A percentile compares a stretch with the other conserved stretches of the same genome.
Conservation (phyloP, 2,329 filamentous ascomycete species). For the Neofusicoccum laricinum region DNA sequence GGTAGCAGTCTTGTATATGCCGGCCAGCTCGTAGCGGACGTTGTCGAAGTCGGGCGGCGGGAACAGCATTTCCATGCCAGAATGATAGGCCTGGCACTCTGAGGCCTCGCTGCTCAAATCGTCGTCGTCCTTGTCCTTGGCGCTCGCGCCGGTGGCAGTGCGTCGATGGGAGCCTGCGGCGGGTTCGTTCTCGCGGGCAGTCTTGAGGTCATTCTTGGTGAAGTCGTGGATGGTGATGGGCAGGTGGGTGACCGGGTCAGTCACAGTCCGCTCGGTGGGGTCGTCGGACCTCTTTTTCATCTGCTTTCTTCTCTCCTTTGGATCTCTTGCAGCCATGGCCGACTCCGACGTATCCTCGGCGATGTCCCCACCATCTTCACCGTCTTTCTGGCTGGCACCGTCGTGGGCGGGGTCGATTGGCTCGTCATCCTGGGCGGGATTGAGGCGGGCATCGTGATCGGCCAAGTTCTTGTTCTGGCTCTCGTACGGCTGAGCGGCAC, state of each 20-base stretch:
- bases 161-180: constrained; percentile 38
- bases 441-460: neutral
- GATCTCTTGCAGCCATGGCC: constrained; percentile 34
- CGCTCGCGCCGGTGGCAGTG: constrained; percentile 45
- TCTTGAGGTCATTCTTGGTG: constrained; percentile 59
- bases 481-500: constrained; percentile 31
- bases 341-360: constrained; percentile 46
- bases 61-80: constrained; percentile 50
- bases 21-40: constrained; percentile 42
- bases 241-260: constrained; percentile 70
- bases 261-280: constrained; percentile 58
- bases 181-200: constrained; percentile 45
- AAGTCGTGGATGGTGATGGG: constrained; percentile 67
- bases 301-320: constrained; percentile 47
- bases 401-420: constrained; percentile 21
- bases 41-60: constrained; percentile 52
- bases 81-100: constrained; percentile 21
- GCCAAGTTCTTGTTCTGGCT: constrained; percentile 36
- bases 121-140: constrained; percentile 39
- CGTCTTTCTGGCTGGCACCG: constrained; percentile 20
- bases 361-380: constrained; percentile 22
- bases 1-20: constrained; percentile 45
- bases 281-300: constrained; percentile 50
- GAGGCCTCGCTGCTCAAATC: constrained; percentile 41
- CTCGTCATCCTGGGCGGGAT: constrained; percentile 30